Evolutionary conservation across 768 basidiomycete genomes (phyloP).

Genomic region (Cubamyces lactineus): DNA sequence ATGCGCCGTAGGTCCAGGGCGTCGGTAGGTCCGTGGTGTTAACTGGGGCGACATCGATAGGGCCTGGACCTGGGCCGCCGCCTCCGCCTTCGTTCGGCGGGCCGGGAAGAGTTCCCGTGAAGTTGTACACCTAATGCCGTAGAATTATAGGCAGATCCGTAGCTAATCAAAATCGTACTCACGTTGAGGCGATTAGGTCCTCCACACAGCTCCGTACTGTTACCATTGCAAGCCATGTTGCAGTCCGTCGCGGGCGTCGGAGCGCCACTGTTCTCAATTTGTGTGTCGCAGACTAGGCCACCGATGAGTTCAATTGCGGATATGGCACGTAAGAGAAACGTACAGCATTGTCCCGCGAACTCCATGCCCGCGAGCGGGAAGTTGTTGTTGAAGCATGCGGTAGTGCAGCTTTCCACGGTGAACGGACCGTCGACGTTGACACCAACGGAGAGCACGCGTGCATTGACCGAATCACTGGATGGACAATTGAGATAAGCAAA

Average conservation of each 20-base stretch:
- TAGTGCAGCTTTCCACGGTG: constrained; percentile 60
- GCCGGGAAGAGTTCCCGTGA: constrained; percentile 57
- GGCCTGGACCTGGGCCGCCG: constrained; percentile 16
- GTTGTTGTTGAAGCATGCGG: constrained; percentile 60
- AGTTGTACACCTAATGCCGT: constrained; percentile 53
- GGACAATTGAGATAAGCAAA: not conserved
- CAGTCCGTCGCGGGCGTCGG: constrained; percentile 57
- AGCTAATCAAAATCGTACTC: not conserved
- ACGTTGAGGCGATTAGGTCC: constrained; percentile 68
- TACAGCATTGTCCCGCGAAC: constrained; percentile 40
- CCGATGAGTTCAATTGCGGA: not conserved
- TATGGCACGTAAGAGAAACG: not conserved
- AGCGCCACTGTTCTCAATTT: constrained; percentile 50
- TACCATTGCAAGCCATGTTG: constrained; percentile 67
- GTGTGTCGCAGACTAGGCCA: constrained; percentile 51
- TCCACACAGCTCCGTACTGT: constrained; percentile 69
- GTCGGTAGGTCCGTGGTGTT: constrained; percentile 50
- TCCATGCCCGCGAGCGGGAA: constrained; percentile 45
- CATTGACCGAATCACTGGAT: constrained; percentile 38
- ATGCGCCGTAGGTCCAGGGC: constrained; percentile 63
- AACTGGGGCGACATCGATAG: constrained; percentile 46
- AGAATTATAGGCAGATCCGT: not conserved
- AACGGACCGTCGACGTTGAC: constrained; percentile 45
- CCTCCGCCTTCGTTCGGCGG: constrained; percentile 30
- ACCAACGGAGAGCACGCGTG: constrained; percentile 39